phyloP scores from a whole-genome alignment of 2,329 filamentous ascomycete species.

The Talaromyces sp. region DNA sequence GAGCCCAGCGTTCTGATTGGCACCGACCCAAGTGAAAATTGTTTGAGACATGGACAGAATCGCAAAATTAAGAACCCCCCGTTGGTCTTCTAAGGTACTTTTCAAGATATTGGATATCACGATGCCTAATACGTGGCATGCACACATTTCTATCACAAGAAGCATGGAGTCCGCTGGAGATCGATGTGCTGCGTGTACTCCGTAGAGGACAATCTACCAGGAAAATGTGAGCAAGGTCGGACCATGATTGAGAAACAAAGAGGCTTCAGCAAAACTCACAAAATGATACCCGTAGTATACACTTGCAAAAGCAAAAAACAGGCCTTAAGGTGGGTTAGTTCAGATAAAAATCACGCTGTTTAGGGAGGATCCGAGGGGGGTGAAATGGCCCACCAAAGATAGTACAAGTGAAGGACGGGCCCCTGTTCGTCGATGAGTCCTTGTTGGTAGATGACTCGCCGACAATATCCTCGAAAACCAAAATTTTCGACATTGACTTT shows the following conservation, averaged over 20 bases:
- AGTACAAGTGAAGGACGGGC: background rate
- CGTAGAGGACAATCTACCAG: background rate
- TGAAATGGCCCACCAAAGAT: background rate
- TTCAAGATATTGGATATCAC: background rate
- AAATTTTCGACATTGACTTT: background rate
- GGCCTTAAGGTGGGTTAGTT: background rate
- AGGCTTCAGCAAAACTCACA: background rate
- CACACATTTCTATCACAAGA: background rate
- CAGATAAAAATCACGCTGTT: background rate
- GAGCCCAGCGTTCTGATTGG: constrained; percentile 17
- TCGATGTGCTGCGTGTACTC: background rate
- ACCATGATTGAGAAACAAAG: background rate
- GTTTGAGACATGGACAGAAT: constrained; percentile 29
- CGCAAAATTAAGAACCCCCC: constrained; percentile 15
- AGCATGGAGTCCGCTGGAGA: background rate
- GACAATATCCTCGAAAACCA: background rate
- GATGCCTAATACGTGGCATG: background rate
- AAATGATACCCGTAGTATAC: background rate
- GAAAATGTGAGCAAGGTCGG: background rate
- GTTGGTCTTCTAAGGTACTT: background rate
- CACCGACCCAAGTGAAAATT: constrained; percentile 46
- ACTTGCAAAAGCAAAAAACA: background rate
- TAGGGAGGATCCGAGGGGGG: too few species aligned
- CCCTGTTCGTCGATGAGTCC: background rate
- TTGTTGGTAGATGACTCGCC: background rate